phyloP scores from a whole-genome alignment of 495 filamentous ascomycete species.

The Pyronema domesticum region DNA sequence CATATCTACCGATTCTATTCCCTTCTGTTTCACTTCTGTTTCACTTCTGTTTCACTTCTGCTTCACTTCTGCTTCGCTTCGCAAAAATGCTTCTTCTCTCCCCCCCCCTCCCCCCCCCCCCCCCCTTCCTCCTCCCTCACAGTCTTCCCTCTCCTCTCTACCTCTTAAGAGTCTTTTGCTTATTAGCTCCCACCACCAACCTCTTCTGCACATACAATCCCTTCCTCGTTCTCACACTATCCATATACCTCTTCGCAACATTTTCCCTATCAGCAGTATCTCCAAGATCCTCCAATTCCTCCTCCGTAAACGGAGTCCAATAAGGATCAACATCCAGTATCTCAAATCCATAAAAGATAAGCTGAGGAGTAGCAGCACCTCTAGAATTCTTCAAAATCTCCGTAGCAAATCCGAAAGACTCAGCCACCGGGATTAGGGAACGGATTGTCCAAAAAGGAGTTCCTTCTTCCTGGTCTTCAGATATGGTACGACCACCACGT shows the following conservation, averaged over 20 bases:
- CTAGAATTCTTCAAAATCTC: slow-evolving; percentile 91
- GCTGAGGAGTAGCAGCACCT: slow-evolving; percentile 75
- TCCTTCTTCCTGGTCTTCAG: slow-evolving; percentile 82
- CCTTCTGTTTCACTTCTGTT: too few relatives aligned
- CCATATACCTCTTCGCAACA: slow-evolving; percentile 90
- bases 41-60: too few relatives aligned
- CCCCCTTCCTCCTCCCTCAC: too few relatives aligned
- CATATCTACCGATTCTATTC: too few relatives aligned
- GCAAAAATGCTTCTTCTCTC: too few relatives aligned
- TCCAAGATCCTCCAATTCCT: slow-evolving; percentile 89
- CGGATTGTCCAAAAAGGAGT: slow-evolving; percentile 91
- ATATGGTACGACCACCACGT: slow-evolving; percentile 73
- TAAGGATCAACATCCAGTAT: slow-evolving; percentile 84
- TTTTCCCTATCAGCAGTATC: slow-evolving; percentile 87
- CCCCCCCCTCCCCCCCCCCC: too few relatives aligned
- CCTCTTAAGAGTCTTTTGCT: slow-evolving; percentile 97
- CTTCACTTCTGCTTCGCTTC: too few relatives aligned
- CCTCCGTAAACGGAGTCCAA: slow-evolving; percentile 93
- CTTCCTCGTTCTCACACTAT: slow-evolving; percentile 66
- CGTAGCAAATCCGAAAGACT: slow-evolving; percentile 88
- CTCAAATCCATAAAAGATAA: slow-evolving; percentile 85
- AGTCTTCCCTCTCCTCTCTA: slow-evolving; percentile 27
- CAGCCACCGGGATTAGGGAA: slow-evolving; percentile 70
- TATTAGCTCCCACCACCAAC: slow-evolving; percentile 78
- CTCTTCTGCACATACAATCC: slow-evolving; percentile 63